Evolutionary conservation across 1,139 yeast genomes (phyloP).

Genomic region (Hemisphaericaspora xylanilytica): DNA sequence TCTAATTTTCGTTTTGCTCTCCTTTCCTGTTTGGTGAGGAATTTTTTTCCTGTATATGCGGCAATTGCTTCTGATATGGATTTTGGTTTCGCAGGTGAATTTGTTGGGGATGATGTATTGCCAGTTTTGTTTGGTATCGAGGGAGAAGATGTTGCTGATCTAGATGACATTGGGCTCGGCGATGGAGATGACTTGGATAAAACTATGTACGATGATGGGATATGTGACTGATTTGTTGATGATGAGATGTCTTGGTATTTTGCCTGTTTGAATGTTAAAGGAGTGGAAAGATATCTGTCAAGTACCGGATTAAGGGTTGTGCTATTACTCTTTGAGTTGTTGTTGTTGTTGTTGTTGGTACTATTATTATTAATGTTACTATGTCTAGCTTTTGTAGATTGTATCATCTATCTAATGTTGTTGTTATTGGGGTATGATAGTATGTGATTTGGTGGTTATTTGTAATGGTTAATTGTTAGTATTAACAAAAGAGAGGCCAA

Average conservation of each 20-base stretch:
- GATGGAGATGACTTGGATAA: constrained; percentile 21
- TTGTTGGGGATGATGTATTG: neutral
- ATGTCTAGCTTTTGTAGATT: neutral
- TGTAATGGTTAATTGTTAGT: no score
- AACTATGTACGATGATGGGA: constrained; percentile 25
- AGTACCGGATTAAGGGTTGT: constrained; percentile 38
- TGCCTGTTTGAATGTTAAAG: constrained; percentile 59
- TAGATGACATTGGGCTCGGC: constrained; percentile 2
- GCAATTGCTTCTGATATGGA: constrained; percentile 65
- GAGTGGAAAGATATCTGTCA: constrained; percentile 58
- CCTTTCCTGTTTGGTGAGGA: constrained; percentile 39
- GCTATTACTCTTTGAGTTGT: neutral
- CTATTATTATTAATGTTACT: neutral
- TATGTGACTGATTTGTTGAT: constrained; percentile 1
- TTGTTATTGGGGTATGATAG: no score
- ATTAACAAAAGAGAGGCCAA: no score
- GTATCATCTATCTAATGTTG: constrained; percentile 1
- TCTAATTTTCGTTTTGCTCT: constrained; percentile 27
- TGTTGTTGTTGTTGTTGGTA: no score
- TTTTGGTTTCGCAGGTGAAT: constrained; percentile 30
- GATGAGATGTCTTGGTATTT: constrained; percentile 31
- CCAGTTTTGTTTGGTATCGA: no score
- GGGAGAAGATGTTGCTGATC: neutral
- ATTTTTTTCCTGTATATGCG: constrained; percentile 54
- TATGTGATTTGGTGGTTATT: no score